Evolutionary conservation across 768 basidiomycete genomes (phyloP).

Genomic region (Zangia roseola): DNA sequence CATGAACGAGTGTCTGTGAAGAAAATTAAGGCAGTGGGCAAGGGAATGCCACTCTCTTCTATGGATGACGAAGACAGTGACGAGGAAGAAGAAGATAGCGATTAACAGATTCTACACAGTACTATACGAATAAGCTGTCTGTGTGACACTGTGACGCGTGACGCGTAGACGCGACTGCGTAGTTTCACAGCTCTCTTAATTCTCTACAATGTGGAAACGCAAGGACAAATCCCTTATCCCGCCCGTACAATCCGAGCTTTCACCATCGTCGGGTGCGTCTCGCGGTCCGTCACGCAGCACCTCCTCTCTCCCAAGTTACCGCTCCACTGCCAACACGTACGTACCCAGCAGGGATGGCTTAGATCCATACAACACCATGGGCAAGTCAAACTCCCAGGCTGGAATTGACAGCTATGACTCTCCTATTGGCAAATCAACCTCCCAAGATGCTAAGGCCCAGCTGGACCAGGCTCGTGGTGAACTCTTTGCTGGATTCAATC

Average conservation of each 20-base stretch:
- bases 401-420: constrained; percentile 25
- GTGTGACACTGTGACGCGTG: too few species aligned
- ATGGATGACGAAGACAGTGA: constrained; percentile 35
- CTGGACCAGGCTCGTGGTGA: constrained; percentile 67
- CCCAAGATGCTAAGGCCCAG: constrained; percentile 39
- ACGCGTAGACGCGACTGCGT: too few species aligned
- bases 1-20: constrained; percentile 79
- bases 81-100: constrained; percentile 38
- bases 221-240: constrained; percentile 68
- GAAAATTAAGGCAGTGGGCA: constrained; percentile 73
- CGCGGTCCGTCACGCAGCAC: constrained; percentile 32
- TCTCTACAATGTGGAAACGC: constrained; percentile 43
- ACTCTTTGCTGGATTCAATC: constrained; percentile 73
- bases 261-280: constrained; percentile 25
- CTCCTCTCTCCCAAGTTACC: constrained; percentile 43
- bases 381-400: constrained; percentile 26
- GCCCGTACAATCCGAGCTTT: constrained; percentile 47
- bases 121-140: too few species aligned
- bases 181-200: constrained; percentile 1
- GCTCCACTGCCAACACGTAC: constrained; percentile 61
- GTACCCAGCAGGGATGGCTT: constrained; percentile 63
- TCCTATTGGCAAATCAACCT: constrained; percentile 2
- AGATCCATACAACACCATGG: constrained; percentile 46
- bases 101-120: constrained; percentile 23
- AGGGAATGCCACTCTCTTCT: constrained; percentile 51